These are phyloP conservation scores for Anthracocystis panici-leucophaei DNA, from an alignment of 1,284 basidiomycete genomes.

Conservation along the genomic window DNA sequence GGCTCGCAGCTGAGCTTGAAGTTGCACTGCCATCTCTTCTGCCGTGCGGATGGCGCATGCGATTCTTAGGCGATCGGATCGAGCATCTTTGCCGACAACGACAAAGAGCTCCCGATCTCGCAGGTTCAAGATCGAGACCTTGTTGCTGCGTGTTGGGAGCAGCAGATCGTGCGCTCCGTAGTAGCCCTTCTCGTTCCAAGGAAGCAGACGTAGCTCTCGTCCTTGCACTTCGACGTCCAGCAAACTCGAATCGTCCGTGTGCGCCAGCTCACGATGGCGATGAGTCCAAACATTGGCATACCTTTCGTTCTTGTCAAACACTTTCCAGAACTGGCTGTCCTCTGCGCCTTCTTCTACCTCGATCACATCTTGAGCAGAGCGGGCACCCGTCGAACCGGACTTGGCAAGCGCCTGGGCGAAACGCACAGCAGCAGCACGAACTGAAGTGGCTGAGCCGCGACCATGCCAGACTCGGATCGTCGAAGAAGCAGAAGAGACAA, in stretches of 20 bases:
- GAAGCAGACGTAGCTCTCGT: conserved; percentile 17
- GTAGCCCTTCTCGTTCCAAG: conserved; percentile 20
- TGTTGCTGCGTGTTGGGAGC: conserved; percentile 27
- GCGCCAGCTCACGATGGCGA: conserved; percentile 16
- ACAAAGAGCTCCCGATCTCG: conserved; percentile 56
- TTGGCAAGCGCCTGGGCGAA: conserved; percentile 51
- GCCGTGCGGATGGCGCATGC: conserved; percentile 46
- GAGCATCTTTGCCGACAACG: conserved; percentile 55
- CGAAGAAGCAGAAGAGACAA: conserved; percentile 46
- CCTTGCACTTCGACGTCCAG: conserved; percentile 37
- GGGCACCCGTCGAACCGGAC: conserved; percentile 26
- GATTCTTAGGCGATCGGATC: conserved; percentile 35
- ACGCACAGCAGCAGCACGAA: conserved; percentile 46
- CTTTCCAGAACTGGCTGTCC: conserved; percentile 54
- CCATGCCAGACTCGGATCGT: conserved; percentile 63
- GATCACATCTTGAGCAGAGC: conserved; percentile 21
- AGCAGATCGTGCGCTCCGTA: conserved; percentile 42
- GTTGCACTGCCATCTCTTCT: conserved; percentile 27
- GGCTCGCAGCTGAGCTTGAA: conserved; percentile 23
- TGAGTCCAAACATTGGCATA: conserved; percentile 56
- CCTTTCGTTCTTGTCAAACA: conserved; percentile 41
- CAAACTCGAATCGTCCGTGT: conserved; percentile 22
- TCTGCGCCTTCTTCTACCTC: conserved; percentile 63
- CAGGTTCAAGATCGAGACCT: conserved; percentile 52
- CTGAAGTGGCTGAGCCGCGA: conserved; percentile 37